These are phyloP conservation scores for Naganishia albida DNA, from an alignment of 1,284 basidiomycete species.

Conservation along the genomic window DNA sequence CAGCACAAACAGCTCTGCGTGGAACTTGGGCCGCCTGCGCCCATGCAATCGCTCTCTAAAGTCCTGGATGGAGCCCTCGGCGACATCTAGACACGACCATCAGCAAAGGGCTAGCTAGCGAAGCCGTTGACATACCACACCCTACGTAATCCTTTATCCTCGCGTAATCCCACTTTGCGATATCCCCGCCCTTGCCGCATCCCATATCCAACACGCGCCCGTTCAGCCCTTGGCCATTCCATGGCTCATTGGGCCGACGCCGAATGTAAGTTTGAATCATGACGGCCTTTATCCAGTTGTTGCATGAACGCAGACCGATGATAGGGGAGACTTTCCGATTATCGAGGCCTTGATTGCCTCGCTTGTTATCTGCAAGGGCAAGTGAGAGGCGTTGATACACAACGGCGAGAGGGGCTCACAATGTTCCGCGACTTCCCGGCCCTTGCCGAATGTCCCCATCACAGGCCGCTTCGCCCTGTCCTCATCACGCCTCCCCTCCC, in stretches of 20 bases:
- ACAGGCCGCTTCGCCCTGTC: conserved; percentile 2
- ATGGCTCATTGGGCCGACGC: conserved; percentile 44
- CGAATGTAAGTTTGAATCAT: conserved; percentile 79
- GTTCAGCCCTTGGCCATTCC: conserved; percentile 45
- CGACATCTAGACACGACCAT: conserved; percentile 69
- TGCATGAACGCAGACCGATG: conserved; percentile 93
- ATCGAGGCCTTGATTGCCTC: conserved; percentile 84
- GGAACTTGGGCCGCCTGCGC: conserved; percentile 63
- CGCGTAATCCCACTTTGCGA: conserved; percentile 94
- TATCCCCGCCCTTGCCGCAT: conserved; percentile 96
- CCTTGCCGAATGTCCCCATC: conserved; percentile 5
- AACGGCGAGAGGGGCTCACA: conserved; percentile 17
- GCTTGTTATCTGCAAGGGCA: conserved; percentile 65
- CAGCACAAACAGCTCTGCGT: conserved; percentile 77
- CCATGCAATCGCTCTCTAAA: conserved; percentile 68
- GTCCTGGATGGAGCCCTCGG: conserved; percentile 85
- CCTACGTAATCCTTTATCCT: conserved; percentile 76
- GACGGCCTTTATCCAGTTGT: conserved; percentile 98
- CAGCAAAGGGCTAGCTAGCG: background rate
- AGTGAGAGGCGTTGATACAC: background rate
- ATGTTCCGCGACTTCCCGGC: conserved; percentile 27
- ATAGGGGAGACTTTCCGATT: conserved; percentile 90
- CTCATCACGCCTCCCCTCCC: background rate
- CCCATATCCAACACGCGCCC: conserved; percentile 93
- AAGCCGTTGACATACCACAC: conserved; percentile 64